Percentiles rank a stretch among this genome's conserved stretches.
Evolutionary conservation across 495 filamentous ascomycete species (phyloP).

Genomic region (Jackrogersella multiformis): DNA sequence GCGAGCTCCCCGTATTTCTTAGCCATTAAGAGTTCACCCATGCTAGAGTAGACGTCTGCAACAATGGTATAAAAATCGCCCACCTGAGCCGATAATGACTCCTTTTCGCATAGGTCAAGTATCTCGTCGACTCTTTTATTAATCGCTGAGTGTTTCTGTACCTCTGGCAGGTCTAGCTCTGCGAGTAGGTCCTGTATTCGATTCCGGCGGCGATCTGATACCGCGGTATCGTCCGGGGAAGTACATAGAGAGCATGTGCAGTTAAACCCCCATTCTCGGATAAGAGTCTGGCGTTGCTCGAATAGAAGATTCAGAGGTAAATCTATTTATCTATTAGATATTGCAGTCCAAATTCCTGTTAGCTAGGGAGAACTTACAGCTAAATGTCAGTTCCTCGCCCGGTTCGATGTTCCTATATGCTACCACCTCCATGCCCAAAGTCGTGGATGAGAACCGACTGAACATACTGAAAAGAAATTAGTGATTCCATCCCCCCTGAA

Average conservation of each 20-base stretch:
- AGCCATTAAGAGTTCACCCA: constrained; percentile 37
- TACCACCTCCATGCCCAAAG: constrained; percentile 44
- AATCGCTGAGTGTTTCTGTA: constrained; percentile 31
- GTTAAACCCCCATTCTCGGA: constrained; percentile 51
- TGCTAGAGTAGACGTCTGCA: constrained; percentile 39
- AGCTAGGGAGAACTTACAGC: constrained; percentile 37
- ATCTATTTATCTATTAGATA: constrained; percentile 30
- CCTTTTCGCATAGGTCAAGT: constrained; percentile 41
- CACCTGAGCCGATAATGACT: constrained; percentile 46
- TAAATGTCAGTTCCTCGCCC: constrained; percentile 51
- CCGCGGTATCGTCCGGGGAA: constrained; percentile 22
- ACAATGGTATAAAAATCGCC: constrained; percentile 49
- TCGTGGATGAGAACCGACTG: constrained; percentile 41
- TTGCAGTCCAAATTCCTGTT: neutral
- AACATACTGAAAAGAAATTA: constrained; percentile 36
- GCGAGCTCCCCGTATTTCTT: constrained; percentile 41
- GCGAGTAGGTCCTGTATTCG: constrained; percentile 38
- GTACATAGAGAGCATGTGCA: constrained; percentile 49
- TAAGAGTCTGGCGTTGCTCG: constrained; percentile 36
- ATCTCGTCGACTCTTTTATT: constrained; percentile 38
- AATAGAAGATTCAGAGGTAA: constrained; percentile 42
- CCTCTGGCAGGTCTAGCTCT: constrained; percentile 35
- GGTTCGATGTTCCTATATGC: constrained; percentile 48
- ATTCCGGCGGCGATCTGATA: constrained; percentile 43
- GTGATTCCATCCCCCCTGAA: neutral